Evolutionary conservation across 2,329 filamentous ascomycete genomes (phyloP).

Genomic region (Hypoxylon sp.): DNA sequence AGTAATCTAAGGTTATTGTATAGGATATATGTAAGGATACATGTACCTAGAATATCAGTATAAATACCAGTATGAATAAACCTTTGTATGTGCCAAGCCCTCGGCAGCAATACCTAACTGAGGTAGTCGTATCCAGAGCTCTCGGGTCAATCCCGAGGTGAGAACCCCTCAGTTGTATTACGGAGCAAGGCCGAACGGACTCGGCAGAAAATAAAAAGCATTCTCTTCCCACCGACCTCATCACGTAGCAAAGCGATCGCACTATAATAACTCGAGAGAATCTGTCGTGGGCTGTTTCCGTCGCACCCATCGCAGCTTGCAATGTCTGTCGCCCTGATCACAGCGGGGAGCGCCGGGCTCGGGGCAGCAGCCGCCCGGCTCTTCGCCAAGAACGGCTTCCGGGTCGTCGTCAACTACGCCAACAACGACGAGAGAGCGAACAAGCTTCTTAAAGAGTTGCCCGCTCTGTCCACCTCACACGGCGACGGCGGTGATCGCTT

Average conservation of each 20-base stretch:
- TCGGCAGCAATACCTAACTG: neutral
- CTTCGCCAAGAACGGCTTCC: constrained; percentile 73
- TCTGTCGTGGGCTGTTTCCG: neutral
- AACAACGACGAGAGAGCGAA: constrained; percentile 67
- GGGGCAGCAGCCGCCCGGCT: constrained; percentile 72
- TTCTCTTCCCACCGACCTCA: neutral
- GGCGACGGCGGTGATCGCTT: constrained; percentile 44
- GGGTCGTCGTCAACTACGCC: constrained; percentile 78
- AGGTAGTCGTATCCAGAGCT: neutral
- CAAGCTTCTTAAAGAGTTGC: constrained; percentile 63
- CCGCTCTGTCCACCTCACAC: constrained; percentile 53
- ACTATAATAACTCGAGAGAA: neutral
- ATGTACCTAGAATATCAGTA: too few species aligned
- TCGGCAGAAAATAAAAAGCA: neutral
- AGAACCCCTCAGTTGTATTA: neutral
- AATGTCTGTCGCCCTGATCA: constrained; percentile 54
- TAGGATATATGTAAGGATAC: too few species aligned
- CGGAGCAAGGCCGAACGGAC: neutral
- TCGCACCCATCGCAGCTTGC: neutral
- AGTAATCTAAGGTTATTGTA: too few species aligned
- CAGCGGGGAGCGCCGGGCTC: constrained; percentile 68
- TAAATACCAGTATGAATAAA: neutral
- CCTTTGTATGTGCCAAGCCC: neutral
- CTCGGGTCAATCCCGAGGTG: neutral
- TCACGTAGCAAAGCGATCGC: neutral